phyloP scores from a whole-genome alignment of 768 basidiomycete species.

The Boletellus sp. region DNA sequence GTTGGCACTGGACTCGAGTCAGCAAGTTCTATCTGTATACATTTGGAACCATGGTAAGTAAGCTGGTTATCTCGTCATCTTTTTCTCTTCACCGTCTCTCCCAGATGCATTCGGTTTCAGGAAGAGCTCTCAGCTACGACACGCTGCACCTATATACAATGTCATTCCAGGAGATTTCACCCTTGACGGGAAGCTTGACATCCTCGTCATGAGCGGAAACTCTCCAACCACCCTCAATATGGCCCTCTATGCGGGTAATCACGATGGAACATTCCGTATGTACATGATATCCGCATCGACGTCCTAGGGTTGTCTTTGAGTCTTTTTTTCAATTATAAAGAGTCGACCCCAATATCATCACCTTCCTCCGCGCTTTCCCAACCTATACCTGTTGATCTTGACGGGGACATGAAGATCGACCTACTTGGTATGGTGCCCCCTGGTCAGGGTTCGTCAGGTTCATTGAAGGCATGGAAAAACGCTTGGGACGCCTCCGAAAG shows the following conservation, averaged over 20 bases:
- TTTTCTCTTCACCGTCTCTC: conserved; percentile 4
- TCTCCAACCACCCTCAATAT: conserved; percentile 55
- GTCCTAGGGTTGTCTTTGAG: background rate
- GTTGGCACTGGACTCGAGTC: conserved; percentile 69
- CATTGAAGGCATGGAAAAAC: conserved; percentile 77
- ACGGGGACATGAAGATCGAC: conserved; percentile 89
- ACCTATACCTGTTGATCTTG: conserved; percentile 81
- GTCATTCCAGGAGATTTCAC: conserved; percentile 93
- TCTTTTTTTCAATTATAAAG: background rate
- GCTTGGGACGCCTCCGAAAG: conserved; percentile 61
- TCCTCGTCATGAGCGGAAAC: conserved; percentile 80
- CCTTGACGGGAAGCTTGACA: conserved; percentile 85
- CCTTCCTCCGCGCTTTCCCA: conserved; percentile 70
- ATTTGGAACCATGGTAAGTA: conserved; percentile 82
- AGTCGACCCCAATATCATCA: conserved; percentile 42
- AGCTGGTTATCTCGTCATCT: conserved; percentile 13
- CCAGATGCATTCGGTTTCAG: conserved; percentile 58
- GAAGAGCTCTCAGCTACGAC: conserved; percentile 48
- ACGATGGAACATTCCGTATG: conserved; percentile 66
- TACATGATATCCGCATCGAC: background rate
- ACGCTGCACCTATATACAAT: conserved; percentile 62
- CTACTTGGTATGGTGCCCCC: conserved; percentile 64
- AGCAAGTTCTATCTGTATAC: conserved; percentile 71
- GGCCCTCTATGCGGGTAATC: conserved; percentile 63
- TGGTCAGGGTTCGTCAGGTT: conserved; percentile 31